These are phyloP conservation scores for Sanghuangporus sanghuang DNA, from an alignment of 1,284 basidiomycete species.

Conservation along the genomic window DNA sequence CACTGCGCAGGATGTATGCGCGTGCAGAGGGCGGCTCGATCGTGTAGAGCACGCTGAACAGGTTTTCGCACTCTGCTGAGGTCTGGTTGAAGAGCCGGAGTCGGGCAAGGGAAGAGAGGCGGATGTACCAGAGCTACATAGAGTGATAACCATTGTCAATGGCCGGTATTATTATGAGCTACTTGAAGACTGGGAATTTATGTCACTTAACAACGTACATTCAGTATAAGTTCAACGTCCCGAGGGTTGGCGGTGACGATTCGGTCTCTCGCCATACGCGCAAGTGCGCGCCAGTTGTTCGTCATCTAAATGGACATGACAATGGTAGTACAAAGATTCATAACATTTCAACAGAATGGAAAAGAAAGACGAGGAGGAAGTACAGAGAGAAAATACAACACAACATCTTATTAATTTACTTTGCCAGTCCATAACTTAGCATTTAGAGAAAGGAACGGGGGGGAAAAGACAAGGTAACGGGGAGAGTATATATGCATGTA, in stretches of 20 bases:
- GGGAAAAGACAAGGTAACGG: no score
- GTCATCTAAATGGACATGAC: constrained; percentile 50
- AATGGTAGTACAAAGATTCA: neutral
- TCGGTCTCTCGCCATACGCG: constrained; percentile 71
- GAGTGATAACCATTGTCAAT: neutral
- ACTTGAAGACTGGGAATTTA: neutral
- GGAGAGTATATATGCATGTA: no score
- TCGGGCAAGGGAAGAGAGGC: constrained; percentile 68
- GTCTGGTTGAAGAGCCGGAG: constrained; percentile 79
- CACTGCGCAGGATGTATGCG: constrained; percentile 48
- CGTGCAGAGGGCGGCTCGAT: constrained; percentile 47
- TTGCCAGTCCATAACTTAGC: constrained; percentile 11
- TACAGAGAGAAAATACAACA: neutral
- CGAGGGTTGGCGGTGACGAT: constrained; percentile 65
- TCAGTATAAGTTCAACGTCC: constrained; percentile 57
- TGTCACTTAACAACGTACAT: constrained; percentile 39
- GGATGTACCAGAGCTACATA: constrained; percentile 73
- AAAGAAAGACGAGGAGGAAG: neutral
- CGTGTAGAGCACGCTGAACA: constrained; percentile 65
- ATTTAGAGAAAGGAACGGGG: neutral
- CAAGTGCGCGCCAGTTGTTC: constrained; percentile 77
- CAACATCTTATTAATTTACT: constrained; percentile 14
- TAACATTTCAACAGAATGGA: neutral
- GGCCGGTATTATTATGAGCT: neutral
- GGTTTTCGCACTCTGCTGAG: constrained; percentile 70